A percentile compares a stretch with the other conserved stretches of the same genome.
Conservation (phyloP, 2,329 filamentous ascomycete species). For the Sporothrix pseudoabietina region DNA sequence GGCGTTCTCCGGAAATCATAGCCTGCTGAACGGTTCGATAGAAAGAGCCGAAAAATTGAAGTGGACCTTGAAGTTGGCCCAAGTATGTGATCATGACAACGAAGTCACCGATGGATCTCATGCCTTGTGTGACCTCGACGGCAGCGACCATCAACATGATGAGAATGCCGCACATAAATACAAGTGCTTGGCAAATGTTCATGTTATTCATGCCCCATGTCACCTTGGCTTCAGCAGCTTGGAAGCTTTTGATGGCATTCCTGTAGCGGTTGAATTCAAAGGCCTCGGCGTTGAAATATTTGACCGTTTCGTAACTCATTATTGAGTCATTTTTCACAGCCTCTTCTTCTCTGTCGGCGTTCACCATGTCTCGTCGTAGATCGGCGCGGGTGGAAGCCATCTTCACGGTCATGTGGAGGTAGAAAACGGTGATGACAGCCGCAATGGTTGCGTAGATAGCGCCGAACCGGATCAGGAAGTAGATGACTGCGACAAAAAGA, state of each 20-base stretch:
- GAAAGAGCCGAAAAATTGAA: constrained; percentile 91
- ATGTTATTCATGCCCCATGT: constrained; percentile 75
- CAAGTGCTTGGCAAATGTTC: constrained; percentile 77
- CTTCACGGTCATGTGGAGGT: constrained; percentile 93
- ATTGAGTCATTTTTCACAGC: constrained; percentile 99
- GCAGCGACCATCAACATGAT: constrained; percentile 72
- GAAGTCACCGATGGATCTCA: constrained; percentile 69
- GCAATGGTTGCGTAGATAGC: constrained; percentile 89
- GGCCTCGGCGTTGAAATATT: constrained; percentile 83
- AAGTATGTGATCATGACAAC: constrained; percentile 75
- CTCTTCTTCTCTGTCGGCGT: constrained; percentile 90
- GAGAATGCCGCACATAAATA: constrained; percentile 77
- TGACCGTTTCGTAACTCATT: constrained; percentile 95
- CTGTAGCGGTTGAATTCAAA: constrained; percentile 78
- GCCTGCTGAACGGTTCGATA: constrained; percentile 95
- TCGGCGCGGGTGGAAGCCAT: constrained; percentile 93
- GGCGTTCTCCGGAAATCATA: constrained; percentile 94
- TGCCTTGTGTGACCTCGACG: constrained; percentile 71
- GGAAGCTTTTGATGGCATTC: constrained; percentile 69
- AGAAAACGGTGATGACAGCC: constrained; percentile 88
- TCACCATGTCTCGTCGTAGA: constrained; percentile 90
- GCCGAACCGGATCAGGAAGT: constrained; percentile 78
- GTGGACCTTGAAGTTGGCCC: constrained; percentile 74
- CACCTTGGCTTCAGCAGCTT: constrained; percentile 74
- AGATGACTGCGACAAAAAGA: constrained; percentile 79